Evolutionary conservation across 306 rosid species (phyloP), one percentile per base, ranked within the genome.

Genomic region (Castanospermum australe): DNA sequence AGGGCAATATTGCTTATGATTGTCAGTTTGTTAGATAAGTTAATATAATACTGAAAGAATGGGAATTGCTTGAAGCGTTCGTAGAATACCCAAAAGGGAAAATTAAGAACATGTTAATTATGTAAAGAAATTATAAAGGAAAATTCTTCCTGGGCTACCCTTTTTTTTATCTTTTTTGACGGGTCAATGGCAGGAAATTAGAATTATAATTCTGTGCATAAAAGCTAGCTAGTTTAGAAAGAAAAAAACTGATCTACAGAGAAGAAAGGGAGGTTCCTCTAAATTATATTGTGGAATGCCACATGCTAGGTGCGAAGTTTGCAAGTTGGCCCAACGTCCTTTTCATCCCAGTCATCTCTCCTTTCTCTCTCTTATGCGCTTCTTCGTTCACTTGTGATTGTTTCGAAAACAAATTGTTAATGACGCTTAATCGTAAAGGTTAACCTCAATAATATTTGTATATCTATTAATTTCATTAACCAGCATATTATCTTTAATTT

Each of bases 321-420:
- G n/a, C n/a, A n/a, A n/a, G n/a, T n/a, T 83, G 70, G 77, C 69
- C 78, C 79, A 82, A 84, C 79, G 89, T 90, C 92, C 78, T 77
- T 74, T 69, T 92, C 91, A 87, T 71, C 75, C 79, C 81, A 82
- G 77, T 84, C 84, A 84, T 83, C 72, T 76, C 79, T 38, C 81
- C 81, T 44, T 70, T 35, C 79, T 75, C 73, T 60, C 83, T n/a
- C n/a, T n/a, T n/a, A 63, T 60, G 78, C 84, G 73, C 82, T 79
- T 67, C 67, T n/a, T 75, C 13, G 5, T 62, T 80, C 84, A 71
- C 42, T 47, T 57, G 35, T 51, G 69, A 42, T 25, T 73, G 36
- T 63, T 20, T 12, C 2, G n/a, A 6, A 42, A 13, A 4, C 2
- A 24, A 74, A 60, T 15, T 21, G 45, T 68, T 59, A 36, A 66